These are phyloP conservation scores for Fusarium annulatum DNA, from an alignment of 2,329 filamentous ascomycete genomes.

Conservation along the genomic window DNA sequence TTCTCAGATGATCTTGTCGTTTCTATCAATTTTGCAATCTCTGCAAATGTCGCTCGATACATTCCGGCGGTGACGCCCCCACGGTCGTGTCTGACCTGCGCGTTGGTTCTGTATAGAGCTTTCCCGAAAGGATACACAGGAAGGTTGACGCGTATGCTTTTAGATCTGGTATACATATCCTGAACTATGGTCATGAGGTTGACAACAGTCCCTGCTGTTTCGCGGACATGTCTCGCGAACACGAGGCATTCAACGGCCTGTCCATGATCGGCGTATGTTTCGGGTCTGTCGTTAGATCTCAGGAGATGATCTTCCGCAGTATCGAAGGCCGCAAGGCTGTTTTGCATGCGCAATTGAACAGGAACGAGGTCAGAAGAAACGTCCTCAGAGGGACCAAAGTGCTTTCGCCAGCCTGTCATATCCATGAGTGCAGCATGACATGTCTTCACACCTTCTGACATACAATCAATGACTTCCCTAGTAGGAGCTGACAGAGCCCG, in stretches of 20 bases:
- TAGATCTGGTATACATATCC: slow-evolving; percentile 57
- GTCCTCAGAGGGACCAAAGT: slow-evolving; percentile 57
- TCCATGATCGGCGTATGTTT: slow-evolving; percentile 58
- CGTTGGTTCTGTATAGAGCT: slow-evolving; percentile 64
- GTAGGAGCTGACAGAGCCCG: slow-evolving; percentile 58
- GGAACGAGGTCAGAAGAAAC: slow-evolving; percentile 57
- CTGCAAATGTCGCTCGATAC: slow-evolving; percentile 58
- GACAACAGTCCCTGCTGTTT: slow-evolving; percentile 61
- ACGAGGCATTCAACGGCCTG: slow-evolving; percentile 65
- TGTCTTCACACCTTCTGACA: slow-evolving; percentile 56
- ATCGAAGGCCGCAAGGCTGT: slow-evolving; percentile 59
- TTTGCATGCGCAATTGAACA: slow-evolving; percentile 54
- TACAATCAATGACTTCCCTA: slow-evolving; percentile 57
- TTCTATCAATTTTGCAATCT: slow-evolving; percentile 58
- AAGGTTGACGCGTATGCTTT: slow-evolving; percentile 56
- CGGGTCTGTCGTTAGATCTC: slow-evolving; percentile 56
- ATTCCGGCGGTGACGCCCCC: slow-evolving; percentile 66
- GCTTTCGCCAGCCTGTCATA: slow-evolving; percentile 61
- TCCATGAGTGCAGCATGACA: slow-evolving; percentile 67
- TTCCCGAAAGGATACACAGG: slow-evolving; percentile 67
- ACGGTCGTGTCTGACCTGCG: slow-evolving; percentile 68
- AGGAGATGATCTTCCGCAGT: slow-evolving; percentile 59
- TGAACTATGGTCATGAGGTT: slow-evolving; percentile 59
- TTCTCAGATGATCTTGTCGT: slow-evolving; percentile 55
- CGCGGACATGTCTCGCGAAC: slow-evolving; percentile 65